Evolutionary conservation across 495 filamentous ascomycete species (phyloP), one percentile per base, ranked within the genome.

Genomic region (Ramalina peruviana): DNA sequence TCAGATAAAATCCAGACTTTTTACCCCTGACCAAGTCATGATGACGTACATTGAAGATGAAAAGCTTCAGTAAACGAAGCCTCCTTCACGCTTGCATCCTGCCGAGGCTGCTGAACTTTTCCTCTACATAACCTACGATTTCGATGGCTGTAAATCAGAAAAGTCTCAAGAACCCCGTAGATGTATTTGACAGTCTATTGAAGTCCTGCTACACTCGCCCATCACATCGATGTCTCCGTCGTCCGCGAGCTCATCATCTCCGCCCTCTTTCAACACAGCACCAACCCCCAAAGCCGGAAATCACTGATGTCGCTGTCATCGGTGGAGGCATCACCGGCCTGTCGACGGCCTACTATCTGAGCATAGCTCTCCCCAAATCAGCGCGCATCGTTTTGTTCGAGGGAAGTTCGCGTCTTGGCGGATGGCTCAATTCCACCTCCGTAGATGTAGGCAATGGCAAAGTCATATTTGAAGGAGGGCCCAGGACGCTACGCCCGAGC

Each of bases 321-420:
- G 92, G 93, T 36, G 90, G 80, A 48, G 93, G 93, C 45, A 85
- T 99, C 59, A 92, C 90, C 15, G 93, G 93, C 36, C 76, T 99
- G 45, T 77, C 85, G 25, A 73, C 79, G 33, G 89, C 89, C 17
- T 86, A 81, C 66, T 85, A 81, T 61, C 66, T 94, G 15, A 60
- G 76, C 6, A 75, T 75, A 40, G 62, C 75, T 47, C 64, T 80
- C 4, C 74, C 80, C 4, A 71, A 76, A 40, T 48, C 45, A 19
- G 67, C 72, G 11, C 68, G 73, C 9, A 76, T 97, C 50, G 89
- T 83, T 3, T 56, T 99, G 6, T 94, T 85, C 58, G 93, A 99
- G 60, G 77, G 74, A 20, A 72, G 70, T 3, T 49, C 68, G 9
- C 71, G 74, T 4, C 58, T 90, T 1, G 93, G 92, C 23, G 93